Conservation (phyloP, 1,284 basidiomycete genomes). For the Ceratobasidium theobromae region DNA sequence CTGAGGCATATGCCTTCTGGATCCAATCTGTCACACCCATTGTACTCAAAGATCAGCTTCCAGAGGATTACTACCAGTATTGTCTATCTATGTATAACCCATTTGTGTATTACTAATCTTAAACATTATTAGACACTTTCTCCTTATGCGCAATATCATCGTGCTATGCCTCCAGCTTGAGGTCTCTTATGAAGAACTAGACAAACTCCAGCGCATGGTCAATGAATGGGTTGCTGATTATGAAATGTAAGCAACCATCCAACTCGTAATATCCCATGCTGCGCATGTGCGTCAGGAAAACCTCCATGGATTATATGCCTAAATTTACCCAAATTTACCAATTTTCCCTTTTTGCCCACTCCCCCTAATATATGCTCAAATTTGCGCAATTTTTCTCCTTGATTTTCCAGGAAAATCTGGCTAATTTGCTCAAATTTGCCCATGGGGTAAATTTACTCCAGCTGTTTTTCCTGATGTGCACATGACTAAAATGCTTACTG, state of each 20-base stretch:
- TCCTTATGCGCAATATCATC: conserved; percentile 17
- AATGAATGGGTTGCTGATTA: conserved; percentile 31
- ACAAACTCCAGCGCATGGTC: conserved; percentile 1
- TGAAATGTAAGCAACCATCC: conserved; percentile 21
- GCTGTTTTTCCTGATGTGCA: too few relatives aligned
- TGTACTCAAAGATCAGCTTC: conserved; percentile 39
- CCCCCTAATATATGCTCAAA: too few relatives aligned
- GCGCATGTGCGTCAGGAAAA: too few relatives aligned
- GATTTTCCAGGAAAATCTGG: too few relatives aligned
- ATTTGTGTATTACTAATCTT: not conserved
- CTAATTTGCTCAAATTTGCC: too few relatives aligned
- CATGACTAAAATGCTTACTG: too few relatives aligned
- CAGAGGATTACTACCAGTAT: conserved; percentile 41
- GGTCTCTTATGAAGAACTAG: not conserved
- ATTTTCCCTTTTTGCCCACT: too few relatives aligned
- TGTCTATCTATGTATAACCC: conserved; percentile 31
- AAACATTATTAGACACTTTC: conserved; percentile 11
- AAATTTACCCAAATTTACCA: too few relatives aligned
- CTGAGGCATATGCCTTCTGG: conserved; percentile 47
- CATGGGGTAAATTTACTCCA: too few relatives aligned
- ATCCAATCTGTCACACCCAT: conserved; percentile 42
- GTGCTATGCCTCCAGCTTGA: conserved; percentile 6
- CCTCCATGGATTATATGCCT: too few relatives aligned
- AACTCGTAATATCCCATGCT: too few relatives aligned
- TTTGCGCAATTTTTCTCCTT: too few relatives aligned